Evolutionary conservation across 75 land plant species (phyloP).

Genomic region (Isoetes taiwanensis): DNA sequence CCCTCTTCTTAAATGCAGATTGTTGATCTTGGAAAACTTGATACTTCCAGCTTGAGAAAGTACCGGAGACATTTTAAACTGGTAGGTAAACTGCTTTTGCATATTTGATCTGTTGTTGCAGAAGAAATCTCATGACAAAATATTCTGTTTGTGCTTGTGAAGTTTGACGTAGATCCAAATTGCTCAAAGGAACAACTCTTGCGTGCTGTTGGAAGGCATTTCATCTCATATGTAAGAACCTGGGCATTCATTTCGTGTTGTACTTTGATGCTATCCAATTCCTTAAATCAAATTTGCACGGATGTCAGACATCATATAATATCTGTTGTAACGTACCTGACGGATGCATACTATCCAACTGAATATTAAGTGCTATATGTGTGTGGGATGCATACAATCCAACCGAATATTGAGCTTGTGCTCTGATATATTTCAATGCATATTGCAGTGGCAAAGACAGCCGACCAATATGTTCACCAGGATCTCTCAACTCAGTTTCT

Average conservation of each 20-base stretch:
- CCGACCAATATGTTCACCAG: too few relatives aligned
- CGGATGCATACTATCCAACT: background rate
- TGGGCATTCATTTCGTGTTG: background rate
- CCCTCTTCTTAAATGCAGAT: too few relatives aligned
- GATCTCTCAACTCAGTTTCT: too few relatives aligned
- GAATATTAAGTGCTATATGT: background rate
- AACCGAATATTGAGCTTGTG: too few relatives aligned
- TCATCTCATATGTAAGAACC: constrained; percentile 59
- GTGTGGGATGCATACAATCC: too few relatives aligned
- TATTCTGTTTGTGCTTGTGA: too few relatives aligned
- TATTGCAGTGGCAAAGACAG: too few relatives aligned
- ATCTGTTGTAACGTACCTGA: background rate
- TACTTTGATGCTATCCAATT: background rate
- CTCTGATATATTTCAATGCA: too few relatives aligned
- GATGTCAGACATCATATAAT: background rate
- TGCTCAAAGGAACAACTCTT: constrained; percentile 75
- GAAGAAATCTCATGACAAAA: too few relatives aligned
- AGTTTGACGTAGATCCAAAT: constrained; percentile 59
- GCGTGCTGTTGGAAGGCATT: constrained; percentile 67
- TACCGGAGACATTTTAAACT: constrained; percentile 87
- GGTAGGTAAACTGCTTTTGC: too few relatives aligned
- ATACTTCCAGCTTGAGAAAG: constrained; percentile 73
- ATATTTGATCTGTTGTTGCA: too few relatives aligned
- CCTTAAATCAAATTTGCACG: background rate
- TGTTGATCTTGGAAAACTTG: constrained; percentile 84